phyloP scores from a whole-genome alignment of 495 filamentous ascomycete species.

The Parachaetomium inaequale region DNA sequence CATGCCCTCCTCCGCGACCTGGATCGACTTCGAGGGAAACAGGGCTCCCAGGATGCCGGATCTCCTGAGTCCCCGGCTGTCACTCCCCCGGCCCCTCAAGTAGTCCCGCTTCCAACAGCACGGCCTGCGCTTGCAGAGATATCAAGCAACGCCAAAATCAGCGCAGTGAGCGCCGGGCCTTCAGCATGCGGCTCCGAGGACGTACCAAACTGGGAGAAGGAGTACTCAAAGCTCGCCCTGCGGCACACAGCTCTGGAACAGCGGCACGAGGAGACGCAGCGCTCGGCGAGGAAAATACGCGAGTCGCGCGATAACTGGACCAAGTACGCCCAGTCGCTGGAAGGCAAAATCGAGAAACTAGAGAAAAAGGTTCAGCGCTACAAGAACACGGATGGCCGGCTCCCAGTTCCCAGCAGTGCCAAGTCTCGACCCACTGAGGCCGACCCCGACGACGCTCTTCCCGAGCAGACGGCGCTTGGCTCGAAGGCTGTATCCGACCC shows the following conservation, averaged over 20 bases:
- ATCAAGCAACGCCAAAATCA: constrained; percentile 21
- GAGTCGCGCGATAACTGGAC: constrained; percentile 29
- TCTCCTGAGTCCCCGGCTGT: too few species aligned
- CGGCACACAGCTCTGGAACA: constrained; percentile 25
- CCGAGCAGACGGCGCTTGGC: background rate
- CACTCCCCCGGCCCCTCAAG: too few species aligned
- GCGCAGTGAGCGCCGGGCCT: background rate
- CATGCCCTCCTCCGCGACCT: constrained; percentile 34
- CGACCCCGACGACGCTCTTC: background rate
- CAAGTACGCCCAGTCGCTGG: constrained; percentile 27
- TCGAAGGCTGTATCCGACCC: constrained; percentile 20
- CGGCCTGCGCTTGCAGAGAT: constrained; percentile 21
- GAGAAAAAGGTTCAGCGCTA: constrained; percentile 23
- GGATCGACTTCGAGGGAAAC: constrained; percentile 24
- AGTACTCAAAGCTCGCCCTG: constrained; percentile 30
- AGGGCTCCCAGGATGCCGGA: too few species aligned
- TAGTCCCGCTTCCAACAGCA: background rate
- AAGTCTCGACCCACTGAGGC: background rate
- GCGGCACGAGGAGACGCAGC: constrained; percentile 20
- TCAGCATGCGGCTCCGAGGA: background rate
- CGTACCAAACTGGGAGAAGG: constrained; percentile 17
- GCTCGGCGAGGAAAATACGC: constrained; percentile 11
- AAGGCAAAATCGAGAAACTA: constrained; percentile 23
- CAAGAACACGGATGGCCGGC: background rate
- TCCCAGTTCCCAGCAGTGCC: background rate